A percentile compares a stretch with the other conserved stretches of the same genome.
These are phyloP conservation scores for Kalanchoe fedtschenkoi DNA, from an alignment of 164 flowering plant species.

Conservation along the genomic window DNA sequence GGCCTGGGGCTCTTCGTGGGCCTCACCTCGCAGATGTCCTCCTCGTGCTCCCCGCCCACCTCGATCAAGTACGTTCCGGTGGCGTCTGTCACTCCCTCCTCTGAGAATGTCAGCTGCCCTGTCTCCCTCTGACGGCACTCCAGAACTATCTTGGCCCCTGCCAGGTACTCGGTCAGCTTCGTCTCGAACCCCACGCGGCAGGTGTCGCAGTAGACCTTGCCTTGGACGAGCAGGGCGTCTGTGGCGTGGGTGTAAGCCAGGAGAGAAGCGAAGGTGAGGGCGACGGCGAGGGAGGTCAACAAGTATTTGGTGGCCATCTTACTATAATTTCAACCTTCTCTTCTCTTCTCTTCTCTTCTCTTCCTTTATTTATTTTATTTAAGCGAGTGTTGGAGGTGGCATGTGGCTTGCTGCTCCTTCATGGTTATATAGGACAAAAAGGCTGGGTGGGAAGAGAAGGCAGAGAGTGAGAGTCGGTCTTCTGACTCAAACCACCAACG, in stretches of 20 bases:
- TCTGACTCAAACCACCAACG: conserved; percentile 3
- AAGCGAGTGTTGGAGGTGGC: background rate
- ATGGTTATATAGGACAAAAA: too few species aligned
- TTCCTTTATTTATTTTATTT: background rate
- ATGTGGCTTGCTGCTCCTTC: too few species aligned
- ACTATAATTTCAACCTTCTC: background rate
- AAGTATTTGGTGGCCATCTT: conserved; percentile 8
- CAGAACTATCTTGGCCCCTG: background rate
- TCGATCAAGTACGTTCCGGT: background rate
- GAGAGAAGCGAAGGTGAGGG: conserved; percentile 7
- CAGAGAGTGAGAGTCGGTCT: background rate
- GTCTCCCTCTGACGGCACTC: conserved; percentile 7
- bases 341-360: too few species aligned
- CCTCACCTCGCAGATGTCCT: conserved; percentile 9
- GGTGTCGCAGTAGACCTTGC: conserved; percentile 11
- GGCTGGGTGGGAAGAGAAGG: too few species aligned
- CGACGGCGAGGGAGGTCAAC: background rate
- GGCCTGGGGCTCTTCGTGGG: background rate
- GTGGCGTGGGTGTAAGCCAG: background rate
- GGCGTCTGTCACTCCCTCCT: background rate
- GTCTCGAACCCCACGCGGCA: conserved; percentile 10
- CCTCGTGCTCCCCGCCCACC: conserved; percentile 18
- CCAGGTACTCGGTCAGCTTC: conserved; percentile 7
- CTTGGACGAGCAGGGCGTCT: conserved; percentile 5
- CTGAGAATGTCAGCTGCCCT: conserved; percentile 3